Conservation (phyloP, 768 basidiomycete species). For the Rhodotorula kratochvilovae region DNA sequence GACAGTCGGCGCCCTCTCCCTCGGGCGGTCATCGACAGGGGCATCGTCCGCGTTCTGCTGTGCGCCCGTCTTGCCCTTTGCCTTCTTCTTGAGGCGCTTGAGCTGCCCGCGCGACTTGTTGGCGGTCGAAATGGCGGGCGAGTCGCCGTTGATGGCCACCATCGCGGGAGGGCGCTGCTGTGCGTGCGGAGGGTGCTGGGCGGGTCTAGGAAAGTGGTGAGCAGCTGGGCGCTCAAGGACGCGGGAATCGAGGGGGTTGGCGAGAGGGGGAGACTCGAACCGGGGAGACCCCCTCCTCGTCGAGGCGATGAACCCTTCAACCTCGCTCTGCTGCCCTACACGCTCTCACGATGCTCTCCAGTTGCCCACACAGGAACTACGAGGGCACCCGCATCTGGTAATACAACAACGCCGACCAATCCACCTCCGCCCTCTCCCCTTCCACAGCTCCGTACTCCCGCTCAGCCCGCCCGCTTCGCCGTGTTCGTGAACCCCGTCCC, state of each 20-base stretch:
- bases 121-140: slow-evolving; percentile 10
- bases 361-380: neutral
- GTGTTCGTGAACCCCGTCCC: slow-evolving; percentile 88
- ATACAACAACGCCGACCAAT: neutral
- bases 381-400: neutral
- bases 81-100: slow-evolving; percentile 38
- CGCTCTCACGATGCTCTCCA: no score
- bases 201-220: no score
- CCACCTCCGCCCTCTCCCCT: no score
- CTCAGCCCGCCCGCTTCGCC: slow-evolving; percentile 46
- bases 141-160: slow-evolving; percentile 1
- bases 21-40: slow-evolving; percentile 4
- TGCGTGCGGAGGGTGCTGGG: neutral
- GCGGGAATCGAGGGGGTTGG: no score
- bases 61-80: slow-evolving; percentile 1
- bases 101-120: slow-evolving; percentile 36
- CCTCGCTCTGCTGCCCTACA: no score
- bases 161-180: neutral
- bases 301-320: no score
- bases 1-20: slow-evolving; percentile 13
- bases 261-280: no score
- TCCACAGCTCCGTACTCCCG: no score
- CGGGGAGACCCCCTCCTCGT: no score
- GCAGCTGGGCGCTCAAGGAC: no score
- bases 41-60: neutral